Conservation (phyloP, 2,329 filamentous ascomycete genomes). For the Ophiocordyceps australis region DNA sequence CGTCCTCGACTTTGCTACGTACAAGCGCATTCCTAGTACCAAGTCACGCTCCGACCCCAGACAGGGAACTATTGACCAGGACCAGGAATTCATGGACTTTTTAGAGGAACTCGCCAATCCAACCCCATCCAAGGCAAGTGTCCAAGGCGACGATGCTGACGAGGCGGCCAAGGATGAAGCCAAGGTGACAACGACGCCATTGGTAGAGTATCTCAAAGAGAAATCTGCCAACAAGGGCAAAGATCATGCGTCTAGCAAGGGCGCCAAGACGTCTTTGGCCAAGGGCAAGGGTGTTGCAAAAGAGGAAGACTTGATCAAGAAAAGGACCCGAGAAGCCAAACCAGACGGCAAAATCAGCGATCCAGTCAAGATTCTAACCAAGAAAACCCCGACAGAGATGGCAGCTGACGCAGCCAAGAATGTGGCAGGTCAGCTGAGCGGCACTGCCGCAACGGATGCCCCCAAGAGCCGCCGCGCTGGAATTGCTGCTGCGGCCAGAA, state of each 20-base stretch:
- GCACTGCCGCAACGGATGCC: constrained; percentile 13
- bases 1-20: constrained; percentile 63
- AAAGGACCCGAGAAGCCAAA: constrained; percentile 43
- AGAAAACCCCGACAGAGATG: constrained; percentile 33
- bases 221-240: constrained; percentile 67
- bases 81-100: constrained; percentile 89
- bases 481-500: constrained; percentile 45
- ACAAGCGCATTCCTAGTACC: constrained; percentile 61
- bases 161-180: constrained; percentile 26
- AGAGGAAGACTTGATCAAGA: constrained; percentile 35
- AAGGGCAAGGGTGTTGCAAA: constrained; percentile 25
- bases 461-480: constrained; percentile 39
- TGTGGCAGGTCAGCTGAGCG: constrained; percentile 16
- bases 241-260: constrained; percentile 23
- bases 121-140: constrained; percentile 22
- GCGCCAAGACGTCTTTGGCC: constrained; percentile 28
- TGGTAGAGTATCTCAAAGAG: constrained; percentile 80
- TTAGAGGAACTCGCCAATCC: constrained; percentile 71
- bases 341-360: constrained; percentile 33
- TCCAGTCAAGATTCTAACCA: constrained; percentile 44
- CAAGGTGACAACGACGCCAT: constrained; percentile 64
- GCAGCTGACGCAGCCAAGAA: constrained; percentile 26
- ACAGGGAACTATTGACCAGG: constrained; percentile 90
- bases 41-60: constrained; percentile 65
- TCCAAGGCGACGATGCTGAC: constrained; percentile 21